Conservation (phyloP, 495 filamentous ascomycete genomes). For the Rhypophila decipiens region DNA sequence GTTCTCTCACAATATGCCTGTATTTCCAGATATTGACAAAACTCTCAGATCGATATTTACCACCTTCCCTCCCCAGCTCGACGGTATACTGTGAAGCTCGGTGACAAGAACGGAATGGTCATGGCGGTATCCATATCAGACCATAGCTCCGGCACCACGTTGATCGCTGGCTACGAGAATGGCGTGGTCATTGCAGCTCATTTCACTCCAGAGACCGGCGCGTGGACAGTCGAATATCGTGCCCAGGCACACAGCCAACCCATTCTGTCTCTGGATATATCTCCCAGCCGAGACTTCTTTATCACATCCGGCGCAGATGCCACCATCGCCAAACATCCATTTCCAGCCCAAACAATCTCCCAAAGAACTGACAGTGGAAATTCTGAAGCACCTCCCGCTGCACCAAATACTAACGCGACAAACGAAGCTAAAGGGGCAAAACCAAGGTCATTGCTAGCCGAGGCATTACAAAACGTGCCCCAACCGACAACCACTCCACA, state of each 20-base stretch:
- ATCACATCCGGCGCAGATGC: slow-evolving; percentile 80
- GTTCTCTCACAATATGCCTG: slow-evolving; percentile 8
- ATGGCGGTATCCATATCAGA: slow-evolving; percentile 71
- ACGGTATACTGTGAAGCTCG: slow-evolving; percentile 55
- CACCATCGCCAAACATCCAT: slow-evolving; percentile 43
- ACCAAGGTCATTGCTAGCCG: background rate
- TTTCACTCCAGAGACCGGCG: slow-evolving; percentile 14
- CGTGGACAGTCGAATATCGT: slow-evolving; percentile 61
- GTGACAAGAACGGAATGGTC: slow-evolving; percentile 75
- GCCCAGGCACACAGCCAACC: slow-evolving; percentile 72
- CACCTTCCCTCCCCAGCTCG: slow-evolving; percentile 69
- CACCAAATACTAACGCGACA: background rate
- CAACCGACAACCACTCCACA: background rate
- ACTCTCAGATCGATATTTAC: slow-evolving; percentile 69
- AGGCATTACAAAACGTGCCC: background rate
- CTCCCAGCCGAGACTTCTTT: slow-evolving; percentile 54
- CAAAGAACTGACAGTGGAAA: background rate
- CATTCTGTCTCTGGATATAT: slow-evolving; percentile 68
- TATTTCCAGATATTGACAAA: background rate
- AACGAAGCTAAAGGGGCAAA: too few species aligned
- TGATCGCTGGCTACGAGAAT: slow-evolving; percentile 81
- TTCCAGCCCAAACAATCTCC: slow-evolving; percentile 15
- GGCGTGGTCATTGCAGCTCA: slow-evolving; percentile 62
- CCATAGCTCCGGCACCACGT: slow-evolving; percentile 30
- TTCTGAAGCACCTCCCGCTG: background rate